These are phyloP conservation scores for Populus nigra DNA, from an alignment of 345 rosid genomes.

Conservation along the genomic window DNA sequence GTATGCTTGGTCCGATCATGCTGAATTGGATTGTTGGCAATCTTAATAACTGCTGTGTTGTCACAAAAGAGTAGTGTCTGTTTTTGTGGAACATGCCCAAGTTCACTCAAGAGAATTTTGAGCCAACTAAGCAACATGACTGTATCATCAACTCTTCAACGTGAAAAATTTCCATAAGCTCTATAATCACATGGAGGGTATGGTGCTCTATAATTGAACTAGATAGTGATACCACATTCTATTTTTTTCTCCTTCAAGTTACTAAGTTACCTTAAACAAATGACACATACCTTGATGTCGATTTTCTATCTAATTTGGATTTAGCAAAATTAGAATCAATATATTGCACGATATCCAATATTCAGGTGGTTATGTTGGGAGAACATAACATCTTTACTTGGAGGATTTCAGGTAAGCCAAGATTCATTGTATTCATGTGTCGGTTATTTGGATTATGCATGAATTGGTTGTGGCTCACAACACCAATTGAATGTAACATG, in stretches of 20 bases:
- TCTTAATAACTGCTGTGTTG: no score
- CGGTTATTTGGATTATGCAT: background rate
- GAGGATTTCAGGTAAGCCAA: background rate
- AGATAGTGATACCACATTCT: background rate
- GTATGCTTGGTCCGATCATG: no score
- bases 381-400: background rate
- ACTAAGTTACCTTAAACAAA: background rate
- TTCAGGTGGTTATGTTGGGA: background rate
- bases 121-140: no score
- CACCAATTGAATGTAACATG: background rate
- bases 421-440: background rate
- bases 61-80: no score
- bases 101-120: no score
- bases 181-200: background rate
- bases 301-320: background rate
- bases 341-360: background rate
- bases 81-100: no score
- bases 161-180: background rate
- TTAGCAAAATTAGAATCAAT: background rate
- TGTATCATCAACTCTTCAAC: no score
- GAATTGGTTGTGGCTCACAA: background rate
- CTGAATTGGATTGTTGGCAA: no score
- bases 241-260: background rate
- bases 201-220: background rate
- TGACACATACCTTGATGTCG: background rate